Percentiles rank a stretch among this genome's conserved stretches.
Conservation (phyloP, 352 stramenopile species). For the Peronospora belbahrii region DNA sequence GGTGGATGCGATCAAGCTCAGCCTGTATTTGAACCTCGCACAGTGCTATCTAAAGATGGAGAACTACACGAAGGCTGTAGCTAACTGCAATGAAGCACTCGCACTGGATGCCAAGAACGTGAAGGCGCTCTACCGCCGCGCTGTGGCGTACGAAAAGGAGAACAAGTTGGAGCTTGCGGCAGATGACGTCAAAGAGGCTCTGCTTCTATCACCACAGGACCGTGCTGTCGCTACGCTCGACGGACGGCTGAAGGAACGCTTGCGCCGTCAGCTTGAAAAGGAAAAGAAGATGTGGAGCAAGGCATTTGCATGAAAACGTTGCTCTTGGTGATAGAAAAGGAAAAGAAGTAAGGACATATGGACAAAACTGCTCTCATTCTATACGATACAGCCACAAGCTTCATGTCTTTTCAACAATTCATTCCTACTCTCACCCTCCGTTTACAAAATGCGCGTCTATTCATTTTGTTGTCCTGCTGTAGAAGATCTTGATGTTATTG, state of each 20-base stretch:
- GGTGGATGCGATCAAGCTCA: slow-evolving; percentile 86
- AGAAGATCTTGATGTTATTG: too few species aligned
- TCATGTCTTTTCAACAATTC: not conserved
- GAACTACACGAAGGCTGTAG: slow-evolving; percentile 71
- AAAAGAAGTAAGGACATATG: slow-evolving; percentile 16
- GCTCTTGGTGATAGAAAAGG: slow-evolving; percentile 1
- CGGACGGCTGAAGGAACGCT: slow-evolving; percentile 55
- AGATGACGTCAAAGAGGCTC: slow-evolving; percentile 49
- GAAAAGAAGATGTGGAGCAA: slow-evolving; percentile 89
- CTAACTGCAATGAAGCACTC: slow-evolving; percentile 84
- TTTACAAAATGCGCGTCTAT: too few species aligned
- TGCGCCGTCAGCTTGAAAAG: slow-evolving; percentile 77
- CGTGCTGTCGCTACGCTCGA: slow-evolving; percentile 69
- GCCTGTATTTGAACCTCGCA: slow-evolving; percentile 88
- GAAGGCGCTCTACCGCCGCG: slow-evolving; percentile 86
- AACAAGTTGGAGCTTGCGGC: slow-evolving; percentile 76
- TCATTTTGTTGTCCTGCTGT: too few species aligned
- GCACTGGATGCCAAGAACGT: slow-evolving; percentile 60
- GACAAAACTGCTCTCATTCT: slow-evolving; percentile 24
- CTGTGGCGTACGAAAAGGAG: slow-evolving; percentile 80
- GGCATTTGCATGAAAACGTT: slow-evolving; percentile 51
- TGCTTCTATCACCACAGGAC: slow-evolving; percentile 59
- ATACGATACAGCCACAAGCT: slow-evolving; percentile 10
- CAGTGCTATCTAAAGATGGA: slow-evolving; percentile 93
- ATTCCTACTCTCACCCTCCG: slow-evolving; percentile 7